Conservation (phyloP, 805 yeast species). For the Candida incommunis region DNA sequence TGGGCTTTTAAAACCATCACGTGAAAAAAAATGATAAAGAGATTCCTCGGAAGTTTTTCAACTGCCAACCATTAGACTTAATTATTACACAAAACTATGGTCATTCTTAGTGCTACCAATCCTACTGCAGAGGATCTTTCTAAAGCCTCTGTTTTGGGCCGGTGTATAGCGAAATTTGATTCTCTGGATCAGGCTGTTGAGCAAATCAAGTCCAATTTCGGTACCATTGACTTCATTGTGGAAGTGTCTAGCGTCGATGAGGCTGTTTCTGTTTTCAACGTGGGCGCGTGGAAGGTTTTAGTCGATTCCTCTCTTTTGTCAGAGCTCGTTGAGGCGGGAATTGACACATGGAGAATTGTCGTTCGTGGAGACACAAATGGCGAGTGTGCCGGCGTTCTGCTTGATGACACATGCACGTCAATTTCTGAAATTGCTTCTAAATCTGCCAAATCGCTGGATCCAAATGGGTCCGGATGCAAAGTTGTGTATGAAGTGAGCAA, state of each 20-base stretch:
- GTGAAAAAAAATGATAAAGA: no score
- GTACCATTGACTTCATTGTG: not conserved
- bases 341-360: slow-evolving; percentile 36
- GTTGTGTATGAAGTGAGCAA: slow-evolving; percentile 11
- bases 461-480: slow-evolving; percentile 10
- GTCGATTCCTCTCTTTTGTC: slow-evolving; percentile 20
- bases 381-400: slow-evolving; percentile 9
- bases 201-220: not conserved
- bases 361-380: slow-evolving; percentile 2
- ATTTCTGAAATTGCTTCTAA: slow-evolving; percentile 5
- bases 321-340: slow-evolving; percentile 29
- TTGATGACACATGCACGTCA: slow-evolving; percentile 3
- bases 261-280: slow-evolving; percentile 39
- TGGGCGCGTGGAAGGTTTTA: slow-evolving; percentile 40
- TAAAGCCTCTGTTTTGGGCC: not conserved
- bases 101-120: no score
- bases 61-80: no score
- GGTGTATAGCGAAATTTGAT: not conserved
- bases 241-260: slow-evolving; percentile 27
- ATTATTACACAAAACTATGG: no score
- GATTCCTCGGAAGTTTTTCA: no score
- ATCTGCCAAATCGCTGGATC: slow-evolving; percentile 7
- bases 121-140: no score
- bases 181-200: not conserved
- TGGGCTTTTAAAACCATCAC: no score